Evolutionary conservation across 495 filamentous ascomycete species (phyloP), one percentile per base, ranked within the genome.

Genomic region (Penicillium desertorum): DNA sequence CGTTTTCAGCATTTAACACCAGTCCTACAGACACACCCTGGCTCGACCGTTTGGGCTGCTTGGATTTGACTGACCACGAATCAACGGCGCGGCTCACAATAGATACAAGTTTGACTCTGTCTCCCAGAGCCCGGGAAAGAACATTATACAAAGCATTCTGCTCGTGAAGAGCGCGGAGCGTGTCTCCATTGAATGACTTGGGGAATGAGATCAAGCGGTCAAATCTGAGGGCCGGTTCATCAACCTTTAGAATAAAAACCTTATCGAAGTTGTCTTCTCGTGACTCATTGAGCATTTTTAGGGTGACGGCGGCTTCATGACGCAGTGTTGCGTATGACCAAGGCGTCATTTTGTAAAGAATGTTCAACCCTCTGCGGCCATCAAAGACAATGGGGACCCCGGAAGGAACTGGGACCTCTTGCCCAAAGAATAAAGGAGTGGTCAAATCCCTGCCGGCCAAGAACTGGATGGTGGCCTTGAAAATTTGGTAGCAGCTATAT

Each of bases 401-500:
- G 17, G 61, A 51, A 4, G 74, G 63, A 36, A 75, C 57, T 10
- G 60, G 25, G 23, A 75, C 59, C 22, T 74, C 69, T 6, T 63
- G 36, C 70, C 63, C 45, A 70, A 74, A 30, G 90, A 85, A 51
- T 29, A 88, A 71, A 2, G 89, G 85, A 37, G 83, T 84, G 39
- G 77, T 83, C 32, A 98, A 68, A 65, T 96, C 85, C 25, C 78
- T 85, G 6, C 80, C 77, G 9, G 89, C 83, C 17, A 98, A 72
- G 65, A 90, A 96, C 69, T 97, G 91, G 43, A 98, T 65, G 5
- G 85, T 85, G 1, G 88, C 92, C 68, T 96, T 98, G 79, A 98
- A 96, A 56, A 98, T 82, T 70, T 98, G 93, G 44, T 94, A 94
- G 74, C 87, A 89, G 71, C 88, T 96, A 61, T 96, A 89, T 8